Conservation (phyloP, 768 basidiomycete species). For the Mycena alexandri region DNA sequence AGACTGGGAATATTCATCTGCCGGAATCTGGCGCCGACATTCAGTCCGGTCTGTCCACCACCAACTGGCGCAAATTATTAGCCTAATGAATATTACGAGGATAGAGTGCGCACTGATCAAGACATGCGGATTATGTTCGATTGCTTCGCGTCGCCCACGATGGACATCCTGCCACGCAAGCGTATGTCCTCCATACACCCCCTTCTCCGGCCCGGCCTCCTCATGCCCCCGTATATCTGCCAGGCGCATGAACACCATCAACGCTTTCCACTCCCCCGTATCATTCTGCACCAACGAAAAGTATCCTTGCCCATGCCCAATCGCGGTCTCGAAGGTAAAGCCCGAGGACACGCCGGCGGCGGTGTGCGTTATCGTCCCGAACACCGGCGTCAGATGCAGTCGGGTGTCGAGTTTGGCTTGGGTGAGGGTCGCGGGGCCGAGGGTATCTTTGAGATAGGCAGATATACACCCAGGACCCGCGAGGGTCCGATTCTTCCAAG, state of each 20-base stretch:
- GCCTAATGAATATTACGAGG: not conserved
- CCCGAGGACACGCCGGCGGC: slow-evolving; percentile 47
- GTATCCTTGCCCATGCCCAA: slow-evolving; percentile 50
- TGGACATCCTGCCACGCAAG: slow-evolving; percentile 52
- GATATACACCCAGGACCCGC: slow-evolving; percentile 39
- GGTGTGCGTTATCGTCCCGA: slow-evolving; percentile 3
- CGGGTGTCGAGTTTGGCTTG: slow-evolving; percentile 45
- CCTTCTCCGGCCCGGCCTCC: slow-evolving; percentile 39
- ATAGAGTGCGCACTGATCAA: slow-evolving; percentile 13
- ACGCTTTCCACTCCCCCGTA: slow-evolving; percentile 49
- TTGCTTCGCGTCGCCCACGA: slow-evolving; percentile 47
- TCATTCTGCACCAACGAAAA: slow-evolving; percentile 47
- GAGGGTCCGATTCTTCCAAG: slow-evolving; percentile 58
- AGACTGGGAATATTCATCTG: slow-evolving; percentile 55
- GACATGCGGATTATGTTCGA: slow-evolving; percentile 55
- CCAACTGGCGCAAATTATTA: slow-evolving; percentile 48
- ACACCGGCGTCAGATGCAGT: not conserved
- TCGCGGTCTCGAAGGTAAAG: slow-evolving; percentile 52
- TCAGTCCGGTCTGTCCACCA: slow-evolving; percentile 57
- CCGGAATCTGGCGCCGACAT: slow-evolving; percentile 55
- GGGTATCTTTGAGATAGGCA: slow-evolving; percentile 45
- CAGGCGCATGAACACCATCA: slow-evolving; percentile 49
- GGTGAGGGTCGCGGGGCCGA: slow-evolving; percentile 41
- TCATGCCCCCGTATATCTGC: slow-evolving; percentile 52
- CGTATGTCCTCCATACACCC: slow-evolving; percentile 52